A percentile compares a stretch with the other conserved stretches of the same genome.
Conservation (phyloP, 2,329 filamentous ascomycete genomes). For the Aspergillus quadrilineatus region DNA sequence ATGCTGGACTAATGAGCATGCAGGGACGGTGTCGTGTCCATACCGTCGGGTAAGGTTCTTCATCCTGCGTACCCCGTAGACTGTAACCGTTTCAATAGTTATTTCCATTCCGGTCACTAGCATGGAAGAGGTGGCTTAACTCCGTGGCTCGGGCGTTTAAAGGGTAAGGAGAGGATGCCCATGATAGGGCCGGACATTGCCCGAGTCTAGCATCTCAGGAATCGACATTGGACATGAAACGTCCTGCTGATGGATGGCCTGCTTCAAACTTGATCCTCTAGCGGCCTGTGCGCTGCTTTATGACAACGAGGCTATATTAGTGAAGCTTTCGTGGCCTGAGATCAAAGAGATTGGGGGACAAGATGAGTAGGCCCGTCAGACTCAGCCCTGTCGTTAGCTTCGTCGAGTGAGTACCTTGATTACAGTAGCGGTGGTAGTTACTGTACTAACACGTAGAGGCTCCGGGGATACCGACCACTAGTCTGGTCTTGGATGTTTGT, state of each 20-base stretch:
- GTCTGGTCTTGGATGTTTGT: not conserved
- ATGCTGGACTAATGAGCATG: slow-evolving; percentile 7
- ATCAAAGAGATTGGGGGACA: not conserved
- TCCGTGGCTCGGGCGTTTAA: not conserved
- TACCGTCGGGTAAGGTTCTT: not conserved
- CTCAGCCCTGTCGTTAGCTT: slow-evolving; percentile 4
- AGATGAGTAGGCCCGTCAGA: not conserved
- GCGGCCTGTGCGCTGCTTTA: not conserved
- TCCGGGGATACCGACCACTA: slow-evolving; percentile 3
- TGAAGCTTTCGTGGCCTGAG: not conserved
- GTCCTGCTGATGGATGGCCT: not conserved
- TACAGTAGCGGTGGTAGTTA: not conserved
- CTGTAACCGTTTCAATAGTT: not conserved
- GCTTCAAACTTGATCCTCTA: not conserved
- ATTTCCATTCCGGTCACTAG: not conserved
- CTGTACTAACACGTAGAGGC: not conserved
- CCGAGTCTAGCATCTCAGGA: not conserved
- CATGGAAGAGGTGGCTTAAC: not conserved
- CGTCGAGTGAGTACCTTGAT: not conserved
- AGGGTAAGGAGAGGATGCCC: not conserved
- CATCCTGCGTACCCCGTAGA: not conserved
- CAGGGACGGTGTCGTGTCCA: not conserved
- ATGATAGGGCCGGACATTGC: not conserved
- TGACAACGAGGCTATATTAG: not conserved
- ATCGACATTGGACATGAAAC: not conserved